These are phyloP conservation scores for Exsudoporus floridanus DNA, from an alignment of 1,284 basidiomycete species.

Conservation along the genomic window DNA sequence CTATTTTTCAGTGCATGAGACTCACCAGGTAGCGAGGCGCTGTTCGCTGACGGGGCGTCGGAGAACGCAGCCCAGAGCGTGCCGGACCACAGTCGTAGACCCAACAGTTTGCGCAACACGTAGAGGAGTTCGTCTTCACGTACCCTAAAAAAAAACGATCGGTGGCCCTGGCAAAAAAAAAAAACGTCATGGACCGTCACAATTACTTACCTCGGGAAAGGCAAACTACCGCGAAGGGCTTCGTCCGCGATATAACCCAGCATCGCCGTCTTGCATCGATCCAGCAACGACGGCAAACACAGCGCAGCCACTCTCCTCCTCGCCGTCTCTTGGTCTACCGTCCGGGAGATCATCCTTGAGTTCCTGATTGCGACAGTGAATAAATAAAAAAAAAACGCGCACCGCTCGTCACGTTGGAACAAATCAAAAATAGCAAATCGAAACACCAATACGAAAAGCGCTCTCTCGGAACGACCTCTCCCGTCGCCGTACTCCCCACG, in stretches of 20 bases:
- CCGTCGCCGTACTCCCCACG: slow-evolving; percentile 62
- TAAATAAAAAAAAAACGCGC: not conserved
- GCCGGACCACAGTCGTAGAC: slow-evolving; percentile 68
- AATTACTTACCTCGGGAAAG: slow-evolving; percentile 78
- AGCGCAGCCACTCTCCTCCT: slow-evolving; percentile 70
- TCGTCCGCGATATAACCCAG: slow-evolving; percentile 80
- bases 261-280: slow-evolving; percentile 69
- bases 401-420: slow-evolving; percentile 66
- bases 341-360: not conserved
- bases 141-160: slow-evolving; percentile 46
- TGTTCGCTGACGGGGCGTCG: slow-evolving; percentile 55
- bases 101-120: slow-evolving; percentile 73
- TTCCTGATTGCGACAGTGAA: not conserved
- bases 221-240: slow-evolving; percentile 75
- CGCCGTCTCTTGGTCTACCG: slow-evolving; percentile 55
- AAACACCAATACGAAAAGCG: slow-evolving; percentile 94
- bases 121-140: slow-evolving; percentile 90
- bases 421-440: slow-evolving; percentile 82
- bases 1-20: not conserved
- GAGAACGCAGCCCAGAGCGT: slow-evolving; percentile 75
- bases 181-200: not conserved
- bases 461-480: slow-evolving; percentile 67
- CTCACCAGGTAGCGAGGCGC: slow-evolving; percentile 52
- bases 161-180: not conserved
- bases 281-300: slow-evolving; percentile 67